Evolutionary conservation across 2,329 filamentous ascomycete genomes (phyloP).

Genomic region (Fusarium verticillioides): DNA sequence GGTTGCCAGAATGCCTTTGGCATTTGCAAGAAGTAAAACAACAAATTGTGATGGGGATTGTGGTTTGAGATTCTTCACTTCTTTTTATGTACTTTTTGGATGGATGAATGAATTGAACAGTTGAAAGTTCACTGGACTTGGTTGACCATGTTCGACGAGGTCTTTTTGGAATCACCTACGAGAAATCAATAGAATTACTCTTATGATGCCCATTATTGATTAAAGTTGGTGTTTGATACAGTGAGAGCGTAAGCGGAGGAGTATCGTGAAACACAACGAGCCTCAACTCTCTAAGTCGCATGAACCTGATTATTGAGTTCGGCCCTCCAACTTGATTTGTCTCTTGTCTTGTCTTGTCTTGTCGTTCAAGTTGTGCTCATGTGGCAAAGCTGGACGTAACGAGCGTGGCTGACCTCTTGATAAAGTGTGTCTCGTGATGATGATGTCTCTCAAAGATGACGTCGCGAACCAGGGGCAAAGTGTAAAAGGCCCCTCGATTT

Average conservation of each 20-base stretch:
- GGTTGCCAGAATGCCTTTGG: slow-evolving; percentile 53
- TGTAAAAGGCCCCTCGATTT: not conserved
- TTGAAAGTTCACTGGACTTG: slow-evolving; percentile 7
- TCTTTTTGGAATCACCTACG: slow-evolving; percentile 4
- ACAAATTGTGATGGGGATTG: not conserved
- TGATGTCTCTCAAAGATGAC: slow-evolving; percentile 24
- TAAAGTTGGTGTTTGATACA: not conserved
- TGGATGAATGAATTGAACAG: slow-evolving; percentile 12
- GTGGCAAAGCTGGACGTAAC: slow-evolving; percentile 21
- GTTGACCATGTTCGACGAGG: slow-evolving; percentile 11
- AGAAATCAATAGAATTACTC: slow-evolving; percentile 24
- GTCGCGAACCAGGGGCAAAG: slow-evolving; percentile 22
- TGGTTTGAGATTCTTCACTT: slow-evolving; percentile 32
- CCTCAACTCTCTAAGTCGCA: not conserved
- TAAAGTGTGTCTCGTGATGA: slow-evolving; percentile 25
- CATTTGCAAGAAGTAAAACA: slow-evolving; percentile 43
- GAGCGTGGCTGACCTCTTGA: slow-evolving; percentile 23
- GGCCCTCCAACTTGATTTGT: not conserved
- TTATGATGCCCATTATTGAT: not conserved
- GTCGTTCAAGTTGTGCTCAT: not conserved
- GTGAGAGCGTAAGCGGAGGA: not conserved
- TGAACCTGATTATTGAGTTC: not conserved
- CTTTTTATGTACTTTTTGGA: slow-evolving; percentile 41
- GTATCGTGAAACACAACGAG: not conserved
- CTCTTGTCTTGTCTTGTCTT: not conserved